Conservation (phyloP, 805 yeast species). For the Yamadazyma nakazawae region DNA sequence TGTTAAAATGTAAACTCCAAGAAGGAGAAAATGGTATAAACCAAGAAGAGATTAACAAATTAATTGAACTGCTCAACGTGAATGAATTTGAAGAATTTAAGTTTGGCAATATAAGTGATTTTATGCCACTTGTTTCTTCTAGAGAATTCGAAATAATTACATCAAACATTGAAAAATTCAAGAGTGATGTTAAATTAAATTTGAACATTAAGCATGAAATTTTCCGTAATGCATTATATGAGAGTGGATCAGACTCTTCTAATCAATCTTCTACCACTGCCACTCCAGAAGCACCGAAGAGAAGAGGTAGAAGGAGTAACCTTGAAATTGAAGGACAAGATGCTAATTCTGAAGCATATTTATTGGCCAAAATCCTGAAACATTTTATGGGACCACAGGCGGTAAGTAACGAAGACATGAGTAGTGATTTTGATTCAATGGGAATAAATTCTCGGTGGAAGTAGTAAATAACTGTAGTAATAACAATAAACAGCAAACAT, state of each 20-base stretch:
- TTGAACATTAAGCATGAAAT: constrained; percentile 35
- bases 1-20: constrained; percentile 13
- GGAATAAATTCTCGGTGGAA: constrained; percentile 38
- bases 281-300: constrained; percentile 17
- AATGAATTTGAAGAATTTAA: constrained; percentile 5
- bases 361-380: constrained; percentile 42
- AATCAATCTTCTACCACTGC: constrained; percentile 13
- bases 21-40: background rate
- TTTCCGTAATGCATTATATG: constrained; percentile 39
- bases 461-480: background rate
- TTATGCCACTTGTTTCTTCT: constrained; percentile 38
- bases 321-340: constrained; percentile 15
- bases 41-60: background rate
- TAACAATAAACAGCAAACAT: background rate
- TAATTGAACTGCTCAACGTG: constrained; percentile 8
- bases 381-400: constrained; percentile 40
- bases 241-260: constrained; percentile 40
- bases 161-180: constrained; percentile 29
- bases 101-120: constrained; percentile 28
- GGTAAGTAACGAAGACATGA: constrained; percentile 31
- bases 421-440: constrained; percentile 33
- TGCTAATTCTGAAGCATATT: constrained; percentile 31
- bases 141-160: constrained; percentile 39
- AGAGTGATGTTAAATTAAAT: constrained; percentile 16
- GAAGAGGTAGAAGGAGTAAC: constrained; percentile 36